These are phyloP conservation scores for Eucalyptus caleyi DNA, from an alignment of 345 rosid genomes.

Conservation along the genomic window DNA sequence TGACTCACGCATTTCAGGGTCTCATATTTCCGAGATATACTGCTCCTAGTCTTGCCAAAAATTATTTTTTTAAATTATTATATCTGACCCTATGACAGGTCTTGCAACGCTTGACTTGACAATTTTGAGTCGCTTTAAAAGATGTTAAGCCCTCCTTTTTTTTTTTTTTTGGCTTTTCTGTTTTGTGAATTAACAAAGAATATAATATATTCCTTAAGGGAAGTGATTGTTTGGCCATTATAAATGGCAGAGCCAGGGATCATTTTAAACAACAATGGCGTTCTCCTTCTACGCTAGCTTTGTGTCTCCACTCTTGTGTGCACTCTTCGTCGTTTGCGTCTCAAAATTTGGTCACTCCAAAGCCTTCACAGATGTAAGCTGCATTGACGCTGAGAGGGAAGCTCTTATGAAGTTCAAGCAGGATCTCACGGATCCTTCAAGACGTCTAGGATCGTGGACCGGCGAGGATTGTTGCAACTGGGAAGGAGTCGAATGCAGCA, in stretches of 20 bases:
- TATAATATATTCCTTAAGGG: neutral
- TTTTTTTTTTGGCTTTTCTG: too few relatives aligned
- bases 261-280: neutral
- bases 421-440: slow-evolving; percentile 9
- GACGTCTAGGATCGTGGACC: slow-evolving; percentile 12
- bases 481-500: slow-evolving; percentile 9
- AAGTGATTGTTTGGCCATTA: neutral
- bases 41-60: too few relatives aligned
- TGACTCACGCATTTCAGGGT: too few relatives aligned
- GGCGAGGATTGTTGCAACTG: slow-evolving; percentile 8
- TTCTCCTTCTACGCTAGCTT: neutral
- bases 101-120: too few relatives aligned
- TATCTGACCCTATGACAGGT: too few relatives aligned
- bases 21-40: too few relatives aligned
- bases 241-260: neutral
- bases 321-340: neutral
- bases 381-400: slow-evolving; percentile 1
- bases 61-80: too few relatives aligned
- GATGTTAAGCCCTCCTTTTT: too few relatives aligned
- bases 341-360: neutral
- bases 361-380: neutral
- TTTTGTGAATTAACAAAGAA: neutral
- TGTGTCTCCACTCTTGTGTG: neutral
- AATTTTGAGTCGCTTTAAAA: neutral
- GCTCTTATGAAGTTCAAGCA: slow-evolving; percentile 12